Percentiles rank a stretch among this genome's conserved stretches.
These are phyloP conservation scores for Monosporascus cannonballus DNA, from an alignment of 2,329 filamentous ascomycete genomes.

Conservation along the genomic window DNA sequence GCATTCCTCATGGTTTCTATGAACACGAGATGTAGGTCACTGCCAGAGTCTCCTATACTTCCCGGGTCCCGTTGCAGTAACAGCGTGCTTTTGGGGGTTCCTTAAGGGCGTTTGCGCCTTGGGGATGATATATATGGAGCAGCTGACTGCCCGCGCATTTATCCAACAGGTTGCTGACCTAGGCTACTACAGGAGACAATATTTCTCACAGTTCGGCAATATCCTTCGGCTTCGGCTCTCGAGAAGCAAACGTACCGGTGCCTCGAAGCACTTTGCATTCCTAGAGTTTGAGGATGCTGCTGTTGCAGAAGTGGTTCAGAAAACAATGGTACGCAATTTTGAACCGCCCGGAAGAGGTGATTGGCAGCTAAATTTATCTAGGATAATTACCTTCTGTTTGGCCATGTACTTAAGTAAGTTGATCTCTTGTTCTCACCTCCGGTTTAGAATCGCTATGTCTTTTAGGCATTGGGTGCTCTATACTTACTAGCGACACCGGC, in stretches of 20 bases:
- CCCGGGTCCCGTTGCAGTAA: background rate
- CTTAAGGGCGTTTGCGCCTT: too few relatives aligned
- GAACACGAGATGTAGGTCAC: constrained; percentile 81
- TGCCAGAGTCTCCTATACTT: background rate
- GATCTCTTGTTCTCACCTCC: background rate
- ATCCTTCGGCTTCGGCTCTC: constrained; percentile 76
- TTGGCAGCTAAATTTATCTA: constrained; percentile 1
- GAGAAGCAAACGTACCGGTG: constrained; percentile 85
- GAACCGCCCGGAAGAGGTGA: background rate
- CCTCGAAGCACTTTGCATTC: constrained; percentile 91
- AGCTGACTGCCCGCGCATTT: too few relatives aligned
- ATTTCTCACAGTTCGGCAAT: constrained; percentile 88
- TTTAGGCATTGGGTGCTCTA: background rate
- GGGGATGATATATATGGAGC: too few relatives aligned
- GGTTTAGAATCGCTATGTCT: background rate
- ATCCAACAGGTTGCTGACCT: background rate
- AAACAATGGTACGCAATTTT: constrained; percentile 64
- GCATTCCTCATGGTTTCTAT: constrained; percentile 86
- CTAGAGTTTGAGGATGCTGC: constrained; percentile 78
- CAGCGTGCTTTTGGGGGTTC: too few relatives aligned
- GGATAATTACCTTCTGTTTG: constrained; percentile 74
- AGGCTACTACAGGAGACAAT: constrained; percentile 30
- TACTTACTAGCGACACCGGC: background rate
- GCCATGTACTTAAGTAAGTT: constrained; percentile 70
- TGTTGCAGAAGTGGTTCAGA: constrained; percentile 81